These are phyloP conservation scores for Carex littledalei DNA, from an alignment of 176 grass and related monocot genomes.

Conservation along the genomic window DNA sequence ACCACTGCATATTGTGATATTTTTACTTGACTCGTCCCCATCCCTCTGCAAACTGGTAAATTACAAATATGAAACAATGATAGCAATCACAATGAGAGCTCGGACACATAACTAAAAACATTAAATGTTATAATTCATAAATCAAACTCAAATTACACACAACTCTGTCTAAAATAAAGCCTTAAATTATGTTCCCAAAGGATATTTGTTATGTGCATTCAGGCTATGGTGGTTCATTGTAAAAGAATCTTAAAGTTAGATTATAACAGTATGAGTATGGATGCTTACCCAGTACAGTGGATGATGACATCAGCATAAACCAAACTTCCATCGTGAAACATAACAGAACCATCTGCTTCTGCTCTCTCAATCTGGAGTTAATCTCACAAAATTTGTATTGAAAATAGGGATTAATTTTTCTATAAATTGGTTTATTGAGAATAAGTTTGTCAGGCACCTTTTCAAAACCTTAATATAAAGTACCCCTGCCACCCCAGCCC, in stretches of 20 bases:
- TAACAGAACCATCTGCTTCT: constrained; percentile 35
- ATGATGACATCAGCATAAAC: constrained; percentile 43
- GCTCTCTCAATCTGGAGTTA: constrained; percentile 47
- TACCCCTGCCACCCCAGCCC: background rate
- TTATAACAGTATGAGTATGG: background rate
- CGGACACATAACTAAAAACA: background rate
- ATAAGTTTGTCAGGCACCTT: background rate
- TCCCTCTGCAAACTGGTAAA: background rate
- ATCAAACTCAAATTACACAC: background rate
- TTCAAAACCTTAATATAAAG: background rate
- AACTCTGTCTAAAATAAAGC: background rate
- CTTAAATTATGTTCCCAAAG: background rate
- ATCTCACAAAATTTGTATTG: constrained; percentile 12
- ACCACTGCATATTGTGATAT: background rate
- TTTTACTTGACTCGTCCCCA: background rate
- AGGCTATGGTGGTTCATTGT: background rate
- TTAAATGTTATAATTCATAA: background rate
- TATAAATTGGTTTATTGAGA: background rate
- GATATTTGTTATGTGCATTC: background rate
- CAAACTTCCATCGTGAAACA: constrained; percentile 41
- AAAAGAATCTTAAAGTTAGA: background rate
- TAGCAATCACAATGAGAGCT: background rate
- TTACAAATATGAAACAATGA: background rate
- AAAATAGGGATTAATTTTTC: background rate
- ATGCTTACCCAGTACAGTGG: constrained; percentile 52